A percentile compares a stretch with the other conserved stretches of the same genome.
These are phyloP conservation scores for Fragilaria radians DNA, from an alignment of 108 stramenopile genomes.

Conservation along the genomic window DNA sequence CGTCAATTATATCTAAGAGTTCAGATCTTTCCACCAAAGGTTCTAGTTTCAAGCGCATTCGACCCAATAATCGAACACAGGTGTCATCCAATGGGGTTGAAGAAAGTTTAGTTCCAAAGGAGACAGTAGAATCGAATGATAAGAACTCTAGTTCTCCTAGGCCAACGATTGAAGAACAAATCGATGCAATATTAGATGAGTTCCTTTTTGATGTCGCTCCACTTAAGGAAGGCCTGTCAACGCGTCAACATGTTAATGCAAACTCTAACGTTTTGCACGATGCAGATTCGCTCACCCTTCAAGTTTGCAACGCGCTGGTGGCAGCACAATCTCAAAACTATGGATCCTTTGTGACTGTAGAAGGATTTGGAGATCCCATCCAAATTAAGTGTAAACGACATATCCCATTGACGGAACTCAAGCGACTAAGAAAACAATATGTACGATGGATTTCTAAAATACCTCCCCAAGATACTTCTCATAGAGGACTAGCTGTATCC, in stretches of 20 bases:
- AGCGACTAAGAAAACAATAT: conserved; percentile 45
- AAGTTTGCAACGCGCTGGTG: conserved; percentile 39
- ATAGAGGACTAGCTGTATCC: conserved; percentile 38
- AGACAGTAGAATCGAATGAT: neutral
- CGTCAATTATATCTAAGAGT: neutral
- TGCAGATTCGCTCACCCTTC: conserved; percentile 46
- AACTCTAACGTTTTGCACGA: conserved; percentile 31
- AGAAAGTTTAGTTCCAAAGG: neutral
- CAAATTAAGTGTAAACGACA: conserved; percentile 12
- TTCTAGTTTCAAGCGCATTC: conserved; percentile 10
- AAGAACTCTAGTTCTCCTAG: conserved; percentile 4
- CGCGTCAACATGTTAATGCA: conserved; percentile 31
- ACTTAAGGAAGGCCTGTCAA: conserved; percentile 67
- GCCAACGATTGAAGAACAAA: conserved; percentile 49
- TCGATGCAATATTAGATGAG: conserved; percentile 60
- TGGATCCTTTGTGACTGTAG: conserved; percentile 9
- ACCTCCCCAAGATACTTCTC: conserved; percentile 44
- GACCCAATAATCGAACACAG: neutral
- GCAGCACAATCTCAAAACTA: conserved; percentile 32
- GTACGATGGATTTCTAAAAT: conserved; percentile 51
- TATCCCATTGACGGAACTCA: conserved; percentile 36
- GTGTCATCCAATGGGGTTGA: neutral
- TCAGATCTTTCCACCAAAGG: conserved; percentile 1
- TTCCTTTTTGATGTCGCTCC: conserved; percentile 41
- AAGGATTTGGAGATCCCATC: conserved; percentile 9